A percentile compares a stretch with the other conserved stretches of the same genome.
phyloP scores from a whole-genome alignment of 805 yeast species.

The Scheffersomyces stipitis region DNA sequence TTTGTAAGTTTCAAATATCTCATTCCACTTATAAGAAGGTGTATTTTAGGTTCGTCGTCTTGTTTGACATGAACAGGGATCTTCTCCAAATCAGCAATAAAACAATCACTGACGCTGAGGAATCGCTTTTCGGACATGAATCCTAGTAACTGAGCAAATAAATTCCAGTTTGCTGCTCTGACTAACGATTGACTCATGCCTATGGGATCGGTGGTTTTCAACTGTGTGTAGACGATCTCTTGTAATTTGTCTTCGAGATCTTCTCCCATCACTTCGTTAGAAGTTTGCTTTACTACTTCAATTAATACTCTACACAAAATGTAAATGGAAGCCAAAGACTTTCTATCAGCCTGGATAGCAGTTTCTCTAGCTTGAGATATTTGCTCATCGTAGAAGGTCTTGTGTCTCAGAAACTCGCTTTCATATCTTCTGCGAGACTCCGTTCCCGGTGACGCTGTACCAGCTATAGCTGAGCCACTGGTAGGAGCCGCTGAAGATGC shows the following conservation, averaged over 20 bases:
- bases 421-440: slow-evolving; percentile 13
- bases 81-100: slow-evolving; percentile 88
- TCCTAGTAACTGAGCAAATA: slow-evolving; percentile 86
- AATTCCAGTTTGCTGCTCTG: slow-evolving; percentile 89
- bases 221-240: slow-evolving; percentile 88
- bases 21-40: slow-evolving; percentile 88
- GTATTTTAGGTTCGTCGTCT: slow-evolving; percentile 55
- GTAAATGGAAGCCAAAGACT: slow-evolving; percentile 81
- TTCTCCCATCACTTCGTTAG: slow-evolving; percentile 69
- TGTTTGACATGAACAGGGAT: slow-evolving; percentile 47
- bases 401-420: slow-evolving; percentile 20
- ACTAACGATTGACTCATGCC: slow-evolving; percentile 60
- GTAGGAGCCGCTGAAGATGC: slow-evolving; percentile 35
- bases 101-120: slow-evolving; percentile 85
- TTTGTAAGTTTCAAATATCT: slow-evolving; percentile 73
- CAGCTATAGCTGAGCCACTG: neutral
- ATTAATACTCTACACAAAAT: slow-evolving; percentile 88
- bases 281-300: slow-evolving; percentile 87
- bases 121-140: slow-evolving; percentile 86
- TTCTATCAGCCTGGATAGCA: slow-evolving; percentile 82
- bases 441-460: no score
- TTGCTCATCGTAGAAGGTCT: slow-evolving; percentile 30
- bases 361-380: slow-evolving; percentile 52
- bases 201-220: slow-evolving; percentile 85
- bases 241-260: slow-evolving; percentile 82